Percentiles rank a stretch among this genome's conserved stretches.
phyloP scores from a whole-genome alignment of 2,329 filamentous ascomycete species.

The Fusarium acutatum region DNA sequence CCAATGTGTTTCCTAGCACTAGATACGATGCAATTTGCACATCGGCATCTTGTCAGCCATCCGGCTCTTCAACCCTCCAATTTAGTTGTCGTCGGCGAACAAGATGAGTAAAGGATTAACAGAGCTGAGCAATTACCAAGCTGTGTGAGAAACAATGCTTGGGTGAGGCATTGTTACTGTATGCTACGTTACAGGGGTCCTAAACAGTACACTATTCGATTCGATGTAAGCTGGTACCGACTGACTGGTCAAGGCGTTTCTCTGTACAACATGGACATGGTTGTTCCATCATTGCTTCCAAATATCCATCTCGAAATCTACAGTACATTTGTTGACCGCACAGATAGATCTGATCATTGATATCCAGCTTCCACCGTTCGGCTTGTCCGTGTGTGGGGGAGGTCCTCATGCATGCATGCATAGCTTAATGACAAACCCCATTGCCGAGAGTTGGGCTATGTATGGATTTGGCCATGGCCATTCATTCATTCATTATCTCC shows the following conservation, averaged over 20 bases:
- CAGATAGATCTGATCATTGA: background rate
- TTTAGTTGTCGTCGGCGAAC: background rate
- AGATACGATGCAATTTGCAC: background rate
- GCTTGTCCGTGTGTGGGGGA: constrained; percentile 34
- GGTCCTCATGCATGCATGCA: background rate
- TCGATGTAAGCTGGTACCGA: background rate
- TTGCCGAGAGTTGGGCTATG: background rate
- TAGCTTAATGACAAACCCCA: constrained; percentile 5
- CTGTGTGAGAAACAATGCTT: background rate
- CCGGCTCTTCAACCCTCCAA: background rate
- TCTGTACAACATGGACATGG: background rate
- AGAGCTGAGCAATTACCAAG: background rate
- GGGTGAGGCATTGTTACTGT: background rate
- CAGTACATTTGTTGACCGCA: background rate
- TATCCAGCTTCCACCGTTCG: constrained; percentile 35
- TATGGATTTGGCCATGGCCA: background rate
- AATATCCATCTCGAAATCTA: background rate
- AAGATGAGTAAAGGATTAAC: background rate
- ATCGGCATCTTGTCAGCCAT: background rate
- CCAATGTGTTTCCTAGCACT: background rate
- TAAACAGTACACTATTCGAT: background rate
- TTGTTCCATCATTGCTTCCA: constrained; percentile 12
- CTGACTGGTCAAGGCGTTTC: background rate
- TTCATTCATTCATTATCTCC: background rate
- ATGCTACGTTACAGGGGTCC: constrained; percentile 26